Evolutionary conservation across 495 filamentous ascomycete genomes (phyloP).

Genomic region (Tuber calosporum): DNA sequence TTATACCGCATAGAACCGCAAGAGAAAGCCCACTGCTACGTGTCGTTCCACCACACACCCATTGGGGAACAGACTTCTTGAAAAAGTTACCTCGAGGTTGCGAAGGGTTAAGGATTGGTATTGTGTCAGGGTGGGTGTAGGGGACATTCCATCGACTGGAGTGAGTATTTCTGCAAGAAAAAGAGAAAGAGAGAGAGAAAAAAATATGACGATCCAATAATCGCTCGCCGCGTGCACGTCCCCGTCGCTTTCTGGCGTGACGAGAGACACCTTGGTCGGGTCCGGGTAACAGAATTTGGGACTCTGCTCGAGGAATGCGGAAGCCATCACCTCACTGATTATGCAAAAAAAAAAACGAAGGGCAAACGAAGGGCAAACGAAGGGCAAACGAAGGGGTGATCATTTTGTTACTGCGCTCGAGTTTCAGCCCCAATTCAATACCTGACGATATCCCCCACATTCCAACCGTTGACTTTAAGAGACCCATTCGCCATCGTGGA

Average conservation of each 20-base stretch:
- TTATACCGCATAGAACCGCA: not conserved
- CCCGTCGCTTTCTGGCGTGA: not conserved
- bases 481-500: not conserved
- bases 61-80: conserved; percentile 1
- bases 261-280: not conserved
- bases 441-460: not conserved
- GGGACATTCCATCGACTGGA: conserved; percentile 3
- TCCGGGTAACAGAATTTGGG: not conserved
- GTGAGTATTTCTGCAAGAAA: not conserved
- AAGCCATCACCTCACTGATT: not conserved
- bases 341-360: not conserved
- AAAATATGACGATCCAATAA: not conserved
- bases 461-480: not conserved
- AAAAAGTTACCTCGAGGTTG: not conserved
- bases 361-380: not conserved
- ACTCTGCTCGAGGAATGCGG: not conserved
- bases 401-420: not conserved
- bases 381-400: not conserved
- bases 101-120: not conserved
- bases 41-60: not conserved
- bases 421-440: not conserved
- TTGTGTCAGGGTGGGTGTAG: not conserved
- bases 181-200: not conserved
- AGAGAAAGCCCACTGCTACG: not conserved
- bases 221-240: not conserved